Percentiles rank a stretch among this genome's conserved stretches.
phyloP scores from a whole-genome alignment of 2,329 filamentous ascomycete genomes.

The Botrytis elliptica region DNA sequence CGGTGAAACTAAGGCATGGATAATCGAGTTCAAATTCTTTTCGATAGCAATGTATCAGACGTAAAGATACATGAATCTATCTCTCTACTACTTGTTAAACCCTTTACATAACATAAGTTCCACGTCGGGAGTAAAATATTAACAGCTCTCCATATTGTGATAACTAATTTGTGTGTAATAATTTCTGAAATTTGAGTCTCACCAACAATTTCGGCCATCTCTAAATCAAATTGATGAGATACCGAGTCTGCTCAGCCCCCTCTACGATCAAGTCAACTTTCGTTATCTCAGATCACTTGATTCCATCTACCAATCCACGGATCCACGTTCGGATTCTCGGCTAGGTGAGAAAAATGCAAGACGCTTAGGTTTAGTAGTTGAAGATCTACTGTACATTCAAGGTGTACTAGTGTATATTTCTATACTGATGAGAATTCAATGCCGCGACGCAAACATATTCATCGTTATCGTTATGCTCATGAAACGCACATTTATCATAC shows the following conservation, averaged over 20 bases:
- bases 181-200: background rate
- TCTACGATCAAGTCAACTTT: background rate
- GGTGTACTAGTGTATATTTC: background rate
- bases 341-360: background rate
- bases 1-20: accelerated
- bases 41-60: background rate
- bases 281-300: background rate
- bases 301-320: background rate
- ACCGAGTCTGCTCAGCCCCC: background rate
- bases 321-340: background rate
- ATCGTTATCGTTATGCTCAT: background rate
- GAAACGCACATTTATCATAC: background rate
- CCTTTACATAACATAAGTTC: background rate
- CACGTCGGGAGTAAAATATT: background rate
- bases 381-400: background rate
- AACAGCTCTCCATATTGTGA: background rate
- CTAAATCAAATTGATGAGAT: background rate
- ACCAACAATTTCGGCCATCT: background rate
- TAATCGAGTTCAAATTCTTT: background rate
- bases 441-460: background rate
- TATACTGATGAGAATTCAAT: background rate
- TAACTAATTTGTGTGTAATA: background rate
- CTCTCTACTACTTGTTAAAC: background rate
- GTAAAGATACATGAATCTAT: accelerated
- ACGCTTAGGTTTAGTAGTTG: background rate